phyloP scores from a whole-genome alignment of 257 asterid genomes.

The Nicotiana undulata region DNA sequence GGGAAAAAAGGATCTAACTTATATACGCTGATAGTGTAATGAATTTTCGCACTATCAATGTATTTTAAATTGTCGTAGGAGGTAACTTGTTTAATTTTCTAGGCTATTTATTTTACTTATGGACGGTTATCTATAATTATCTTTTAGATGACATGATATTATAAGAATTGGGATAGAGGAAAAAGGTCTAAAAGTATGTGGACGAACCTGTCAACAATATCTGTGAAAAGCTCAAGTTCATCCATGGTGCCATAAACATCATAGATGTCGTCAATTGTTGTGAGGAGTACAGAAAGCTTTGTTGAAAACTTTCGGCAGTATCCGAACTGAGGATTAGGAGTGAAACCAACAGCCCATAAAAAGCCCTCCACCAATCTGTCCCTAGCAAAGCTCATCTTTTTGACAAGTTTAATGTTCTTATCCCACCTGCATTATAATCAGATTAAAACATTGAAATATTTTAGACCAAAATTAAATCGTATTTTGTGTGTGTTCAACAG shows the following conservation, averaged over 20 bases:
- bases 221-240: conserved; percentile 26
- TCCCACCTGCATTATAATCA: conserved; percentile 20
- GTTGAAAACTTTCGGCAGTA: conserved; percentile 1
- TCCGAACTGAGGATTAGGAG: conserved; percentile 11
- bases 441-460: neutral
- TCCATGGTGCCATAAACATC: conserved; percentile 25
- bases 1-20: neutral
- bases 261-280: conserved; percentile 21
- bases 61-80: neutral
- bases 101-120: neutral
- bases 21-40: neutral
- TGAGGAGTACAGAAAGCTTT: conserved; percentile 3
- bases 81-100: neutral
- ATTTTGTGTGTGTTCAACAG: no score
- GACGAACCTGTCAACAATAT: conserved; percentile 24
- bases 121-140: neutral
- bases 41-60: neutral
- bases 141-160: neutral
- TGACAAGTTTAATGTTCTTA: conserved; percentile 8
- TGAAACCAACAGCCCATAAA: conserved; percentile 25
- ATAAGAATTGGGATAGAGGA: no score
- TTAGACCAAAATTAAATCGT: neutral
- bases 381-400: conserved; percentile 23
- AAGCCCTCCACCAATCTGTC: conserved; percentile 30
- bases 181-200: neutral